Conservation (phyloP, 2,329 filamentous ascomycete species). For the Xylaria sp. region DNA sequence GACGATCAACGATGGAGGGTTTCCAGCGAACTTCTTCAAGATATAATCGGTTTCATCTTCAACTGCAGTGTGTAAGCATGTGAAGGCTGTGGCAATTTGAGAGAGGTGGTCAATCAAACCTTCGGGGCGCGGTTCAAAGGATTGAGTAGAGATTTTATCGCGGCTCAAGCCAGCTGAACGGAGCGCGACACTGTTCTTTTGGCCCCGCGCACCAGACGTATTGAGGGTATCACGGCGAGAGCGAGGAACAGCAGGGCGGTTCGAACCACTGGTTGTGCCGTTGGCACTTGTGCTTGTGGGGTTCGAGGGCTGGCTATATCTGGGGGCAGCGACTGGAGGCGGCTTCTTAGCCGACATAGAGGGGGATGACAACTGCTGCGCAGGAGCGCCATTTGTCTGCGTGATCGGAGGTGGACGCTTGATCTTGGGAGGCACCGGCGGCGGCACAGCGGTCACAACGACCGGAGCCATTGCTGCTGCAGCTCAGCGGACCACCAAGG, state of each 20-base stretch:
- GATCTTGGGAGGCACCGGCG: slow-evolving; percentile 61
- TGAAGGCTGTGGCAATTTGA: not conserved
- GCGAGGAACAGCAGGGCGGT: slow-evolving; percentile 63
- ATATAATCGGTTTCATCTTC: slow-evolving; percentile 76
- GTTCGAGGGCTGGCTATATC: slow-evolving; percentile 57
- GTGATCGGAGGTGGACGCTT: slow-evolving; percentile 75
- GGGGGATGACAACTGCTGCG: slow-evolving; percentile 69
- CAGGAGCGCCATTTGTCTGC: slow-evolving; percentile 71
- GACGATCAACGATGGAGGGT: slow-evolving; percentile 83
- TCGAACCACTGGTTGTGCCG: slow-evolving; percentile 52
- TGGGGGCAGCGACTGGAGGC: slow-evolving; percentile 56
- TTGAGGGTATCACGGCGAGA: slow-evolving; percentile 66
- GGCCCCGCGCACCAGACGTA: slow-evolving; percentile 58
- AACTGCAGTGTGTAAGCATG: slow-evolving; percentile 60
- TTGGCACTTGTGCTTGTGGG: slow-evolving; percentile 55
- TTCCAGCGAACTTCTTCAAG: slow-evolving; percentile 80
- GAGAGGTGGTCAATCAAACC: slow-evolving; percentile 54
- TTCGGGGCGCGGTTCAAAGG: slow-evolving; percentile 62
- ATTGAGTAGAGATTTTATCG: slow-evolving; percentile 53
- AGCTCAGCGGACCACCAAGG: slow-evolving; percentile 21
- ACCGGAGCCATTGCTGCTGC: slow-evolving; percentile 61
- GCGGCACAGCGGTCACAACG: slow-evolving; percentile 57
- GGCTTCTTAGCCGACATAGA: slow-evolving; percentile 66
- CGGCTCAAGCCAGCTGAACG: slow-evolving; percentile 59
- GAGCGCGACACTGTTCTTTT: slow-evolving; percentile 62